A percentile compares a stretch with the other conserved stretches of the same genome.
phyloP scores from a whole-genome alignment of 345 rosid species.

The Sonneratia alba region DNA sequence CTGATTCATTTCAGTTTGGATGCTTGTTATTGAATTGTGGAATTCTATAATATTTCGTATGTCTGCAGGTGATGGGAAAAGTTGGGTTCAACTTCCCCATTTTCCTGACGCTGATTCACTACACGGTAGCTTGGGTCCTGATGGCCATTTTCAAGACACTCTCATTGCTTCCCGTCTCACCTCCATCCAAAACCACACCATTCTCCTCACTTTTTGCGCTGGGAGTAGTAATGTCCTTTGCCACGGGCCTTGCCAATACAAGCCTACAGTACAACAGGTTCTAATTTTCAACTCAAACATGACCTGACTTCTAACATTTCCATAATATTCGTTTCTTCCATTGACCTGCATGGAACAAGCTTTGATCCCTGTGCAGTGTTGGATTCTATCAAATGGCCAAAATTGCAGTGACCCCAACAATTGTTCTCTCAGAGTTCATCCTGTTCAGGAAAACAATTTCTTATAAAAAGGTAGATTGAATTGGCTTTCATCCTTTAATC shows the following conservation, averaged over 20 bases:
- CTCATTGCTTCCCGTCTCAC: slow-evolving; percentile 70
- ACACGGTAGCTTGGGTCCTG: slow-evolving; percentile 66
- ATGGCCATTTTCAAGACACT: slow-evolving; percentile 64
- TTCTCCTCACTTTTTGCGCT: slow-evolving; percentile 65
- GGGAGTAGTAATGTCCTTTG: slow-evolving; percentile 88
- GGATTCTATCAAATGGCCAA: slow-evolving; percentile 98
- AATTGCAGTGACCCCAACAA: slow-evolving; percentile 93
- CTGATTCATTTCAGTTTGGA: not conserved
- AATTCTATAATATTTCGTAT: not conserved
- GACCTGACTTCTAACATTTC: not conserved
- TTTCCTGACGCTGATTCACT: slow-evolving; percentile 76
- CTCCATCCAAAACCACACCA: slow-evolving; percentile 78
- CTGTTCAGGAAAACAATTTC: slow-evolving; percentile 61
- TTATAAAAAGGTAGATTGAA: slow-evolving; percentile 36
- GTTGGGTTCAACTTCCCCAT: slow-evolving; percentile 84
- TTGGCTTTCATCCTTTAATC: not conserved
- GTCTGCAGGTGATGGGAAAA: slow-evolving; percentile 66
- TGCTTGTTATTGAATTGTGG: not conserved
- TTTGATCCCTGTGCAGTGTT: slow-evolving; percentile 36
- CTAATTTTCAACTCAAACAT: not conserved
- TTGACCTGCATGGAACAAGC: not conserved
- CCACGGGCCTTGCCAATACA: slow-evolving; percentile 91
- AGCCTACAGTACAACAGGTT: slow-evolving; percentile 88
- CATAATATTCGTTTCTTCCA: not conserved
- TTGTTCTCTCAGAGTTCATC: slow-evolving; percentile 72